Base-by-base conservation (phyloP, 1,139 yeast species). In the Diutina ranongensis region DNA sequence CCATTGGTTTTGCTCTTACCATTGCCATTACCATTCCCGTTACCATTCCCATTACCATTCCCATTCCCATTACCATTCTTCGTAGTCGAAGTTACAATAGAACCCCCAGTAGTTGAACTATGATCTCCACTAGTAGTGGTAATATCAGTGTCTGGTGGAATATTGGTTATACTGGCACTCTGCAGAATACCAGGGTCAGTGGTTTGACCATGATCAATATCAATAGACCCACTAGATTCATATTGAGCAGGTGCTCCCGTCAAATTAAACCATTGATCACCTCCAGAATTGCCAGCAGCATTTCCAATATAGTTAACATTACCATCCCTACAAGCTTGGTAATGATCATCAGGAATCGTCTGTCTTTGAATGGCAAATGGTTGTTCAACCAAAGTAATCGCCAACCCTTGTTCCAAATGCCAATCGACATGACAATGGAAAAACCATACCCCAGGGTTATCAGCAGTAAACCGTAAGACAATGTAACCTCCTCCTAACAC, bases 281-380 rank as follows among this genome's bases (percentile, higher is more conserved):
- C 28, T n/a, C n/a, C n/a, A n/a, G 59, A 44, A 65, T 83, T 82
- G 45, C 78, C 95, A 40, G 97, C 97, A 46, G 97, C 97, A 60
- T 89, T 89, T 55, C 96, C 95, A 25, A 7, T 25, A 5, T 5
- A 25, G 31, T 45, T 35, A 41, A 57, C 52, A 31, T 51, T 52
- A 48, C 48, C 52, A 41, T 50, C 50, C 34, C 45, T 40, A 49
- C 63, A 59, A 18, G 54, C 52, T 32, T 49, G 46, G 45, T 50
- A 52, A 46, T 47, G 50, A 52, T 54, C 53, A 7, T 71, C 71
- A 31, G 85, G 72, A 46, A 75, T 64, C 44, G 56, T 60, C 54
- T 71, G 78, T 33, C 65, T 54, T 49, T 69, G 64, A 46, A 66
- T 62, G 31, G 60, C 57, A 61, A 83, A 76, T 55, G 80, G 63